Conservation (phyloP, 139 green algal species). For the Volvox reticuliferus region DNA sequence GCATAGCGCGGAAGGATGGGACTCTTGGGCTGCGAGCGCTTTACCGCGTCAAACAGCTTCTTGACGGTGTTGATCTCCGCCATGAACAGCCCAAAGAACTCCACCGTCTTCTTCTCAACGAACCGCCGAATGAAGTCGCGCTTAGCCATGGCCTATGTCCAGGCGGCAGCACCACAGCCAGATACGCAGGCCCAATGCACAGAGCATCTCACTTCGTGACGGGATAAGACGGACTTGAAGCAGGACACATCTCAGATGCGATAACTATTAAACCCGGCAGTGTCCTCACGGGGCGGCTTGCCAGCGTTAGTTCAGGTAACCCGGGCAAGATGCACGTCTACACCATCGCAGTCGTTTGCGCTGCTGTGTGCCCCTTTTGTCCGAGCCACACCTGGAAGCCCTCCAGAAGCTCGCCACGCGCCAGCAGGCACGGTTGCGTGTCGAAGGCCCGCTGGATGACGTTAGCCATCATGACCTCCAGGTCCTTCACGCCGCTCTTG, state of each 20-base stretch:
- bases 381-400: slow-evolving; percentile 58
- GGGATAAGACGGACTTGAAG: no score
- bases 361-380: no score
- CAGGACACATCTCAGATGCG: no score
- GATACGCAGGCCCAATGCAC: no score
- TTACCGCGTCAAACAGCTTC: slow-evolving; percentile 82
- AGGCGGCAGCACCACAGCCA: no score
- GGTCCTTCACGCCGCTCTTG: slow-evolving; percentile 87
- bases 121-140: slow-evolving; percentile 69
- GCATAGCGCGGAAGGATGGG: slow-evolving; percentile 80
- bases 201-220: no score
- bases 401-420: slow-evolving; percentile 72
- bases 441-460: slow-evolving; percentile 81
- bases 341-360: no score
- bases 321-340: no score
- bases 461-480: slow-evolving; percentile 87
- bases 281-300: no score
- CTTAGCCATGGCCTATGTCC: slow-evolving; percentile 74
- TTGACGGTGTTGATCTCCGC: slow-evolving; percentile 87
- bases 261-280: no score
- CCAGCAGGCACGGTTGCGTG: slow-evolving; percentile 55
- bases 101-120: slow-evolving; percentile 84
- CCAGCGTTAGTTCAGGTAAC: no score
- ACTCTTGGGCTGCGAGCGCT: slow-evolving; percentile 69
- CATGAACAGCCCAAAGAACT: slow-evolving; percentile 80